phyloP scores from a whole-genome alignment of 352 stramenopile species.

The Pythium chondricola region DNA sequence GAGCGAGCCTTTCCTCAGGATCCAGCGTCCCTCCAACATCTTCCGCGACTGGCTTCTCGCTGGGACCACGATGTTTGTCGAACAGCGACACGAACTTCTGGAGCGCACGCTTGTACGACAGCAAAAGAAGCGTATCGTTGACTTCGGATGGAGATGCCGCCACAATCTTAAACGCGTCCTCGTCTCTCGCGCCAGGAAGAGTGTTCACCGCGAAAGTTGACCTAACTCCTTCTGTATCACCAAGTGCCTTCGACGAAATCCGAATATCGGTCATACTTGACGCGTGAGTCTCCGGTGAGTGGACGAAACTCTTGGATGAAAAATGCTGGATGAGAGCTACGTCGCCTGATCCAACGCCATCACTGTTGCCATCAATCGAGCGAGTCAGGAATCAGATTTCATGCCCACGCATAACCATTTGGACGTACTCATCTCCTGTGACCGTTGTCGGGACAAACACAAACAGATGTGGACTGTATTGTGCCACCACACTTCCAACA shows the following conservation, averaged over 20 bases:
- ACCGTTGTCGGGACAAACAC: slow-evolving; percentile 52
- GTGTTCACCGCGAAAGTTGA: slow-evolving; percentile 42
- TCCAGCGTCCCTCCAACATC: slow-evolving; percentile 14
- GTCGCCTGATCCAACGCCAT: slow-evolving; percentile 40
- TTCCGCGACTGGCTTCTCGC: neutral
- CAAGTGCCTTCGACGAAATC: slow-evolving; percentile 45
- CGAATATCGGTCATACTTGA: slow-evolving; percentile 62
- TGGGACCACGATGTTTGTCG: slow-evolving; percentile 4
- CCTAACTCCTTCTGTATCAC: slow-evolving; percentile 9
- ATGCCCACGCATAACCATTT: neutral
- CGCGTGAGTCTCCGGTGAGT: slow-evolving; percentile 59
- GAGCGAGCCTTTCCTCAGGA: slow-evolving; percentile 24
- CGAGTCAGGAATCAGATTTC: neutral
- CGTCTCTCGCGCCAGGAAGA: slow-evolving; percentile 44
- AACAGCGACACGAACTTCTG: slow-evolving; percentile 37
- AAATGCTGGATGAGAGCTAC: slow-evolving; percentile 57
- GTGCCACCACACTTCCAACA: slow-evolving; percentile 24
- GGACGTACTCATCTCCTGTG: slow-evolving; percentile 42
- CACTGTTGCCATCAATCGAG: slow-evolving; percentile 11
- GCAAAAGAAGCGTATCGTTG: slow-evolving; percentile 49
- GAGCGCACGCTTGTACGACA: slow-evolving; percentile 49
- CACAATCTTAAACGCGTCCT: slow-evolving; percentile 67
- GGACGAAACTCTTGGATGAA: slow-evolving; percentile 42
- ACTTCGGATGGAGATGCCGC: slow-evolving; percentile 36
- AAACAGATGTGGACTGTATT: slow-evolving; percentile 41